Evolutionary conservation across 75 land plant genomes (phyloP).

Genomic region (Pinus tabuliformis): DNA sequence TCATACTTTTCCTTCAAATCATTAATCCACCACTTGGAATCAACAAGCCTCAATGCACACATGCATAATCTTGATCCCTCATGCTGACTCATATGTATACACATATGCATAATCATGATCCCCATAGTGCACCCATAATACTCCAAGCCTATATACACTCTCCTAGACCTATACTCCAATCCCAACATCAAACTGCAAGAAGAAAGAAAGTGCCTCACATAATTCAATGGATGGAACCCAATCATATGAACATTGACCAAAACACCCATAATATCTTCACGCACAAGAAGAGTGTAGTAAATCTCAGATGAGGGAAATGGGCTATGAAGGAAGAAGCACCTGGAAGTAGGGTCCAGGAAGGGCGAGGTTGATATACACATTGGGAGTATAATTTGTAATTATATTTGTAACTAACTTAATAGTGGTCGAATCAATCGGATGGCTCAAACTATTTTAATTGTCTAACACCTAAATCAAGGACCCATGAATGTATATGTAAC

Average conservation of each 20-base stretch:
- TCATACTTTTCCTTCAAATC: constrained; percentile 9
- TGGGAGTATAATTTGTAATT: too few species aligned
- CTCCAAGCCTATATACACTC: constrained; percentile 30
- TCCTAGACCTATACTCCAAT: constrained; percentile 55
- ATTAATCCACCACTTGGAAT: background rate
- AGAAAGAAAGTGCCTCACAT: constrained; percentile 3
- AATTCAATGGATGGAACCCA: constrained; percentile 86
- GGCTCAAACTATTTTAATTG: too few species aligned
- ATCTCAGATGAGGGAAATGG: too few species aligned
- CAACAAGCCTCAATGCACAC: constrained; percentile 5
- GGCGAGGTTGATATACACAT: too few species aligned
- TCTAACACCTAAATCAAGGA: too few species aligned
- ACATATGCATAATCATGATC: constrained; percentile 77
- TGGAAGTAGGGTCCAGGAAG: too few species aligned
- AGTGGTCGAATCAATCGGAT: too few species aligned
- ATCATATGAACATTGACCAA: constrained; percentile 72
- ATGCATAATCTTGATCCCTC: constrained; percentile 8
- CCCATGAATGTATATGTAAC: too few species aligned
- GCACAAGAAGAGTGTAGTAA: constrained; percentile 62
- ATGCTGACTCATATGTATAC: constrained; percentile 64
- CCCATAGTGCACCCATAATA: constrained; percentile 38
- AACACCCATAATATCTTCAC: constrained; percentile 66
- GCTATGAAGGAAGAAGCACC: constrained; percentile 40
- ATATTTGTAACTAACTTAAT: too few species aligned
- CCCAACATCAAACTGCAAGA: constrained; percentile 75